These are phyloP conservation scores for Parasitella parasitica DNA, from an alignment of 371 early-diverging fungal species.

Conservation along the genomic window DNA sequence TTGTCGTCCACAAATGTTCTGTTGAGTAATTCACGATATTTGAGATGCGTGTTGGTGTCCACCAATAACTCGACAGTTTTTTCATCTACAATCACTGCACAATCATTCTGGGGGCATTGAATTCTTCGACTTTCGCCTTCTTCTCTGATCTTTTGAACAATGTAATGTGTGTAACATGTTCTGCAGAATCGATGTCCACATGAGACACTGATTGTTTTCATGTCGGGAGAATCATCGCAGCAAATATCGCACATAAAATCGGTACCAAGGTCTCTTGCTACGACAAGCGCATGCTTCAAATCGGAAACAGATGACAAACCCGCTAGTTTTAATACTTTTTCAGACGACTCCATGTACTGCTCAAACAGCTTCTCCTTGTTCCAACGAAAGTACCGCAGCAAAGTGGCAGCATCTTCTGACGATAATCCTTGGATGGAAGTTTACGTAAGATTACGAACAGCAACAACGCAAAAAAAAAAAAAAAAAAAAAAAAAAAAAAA, in stretches of 20 bases:
- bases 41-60: slow-evolving; percentile 39
- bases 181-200: slow-evolving; percentile 90
- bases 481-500: no score
- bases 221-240: slow-evolving; percentile 63
- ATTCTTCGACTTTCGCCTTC: slow-evolving; percentile 88
- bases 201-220: slow-evolving; percentile 66
- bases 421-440: slow-evolving; percentile 55
- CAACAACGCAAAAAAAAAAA: no score
- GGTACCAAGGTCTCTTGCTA: slow-evolving; percentile 25
- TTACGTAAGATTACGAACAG: not conserved
- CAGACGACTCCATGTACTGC: slow-evolving; percentile 79
- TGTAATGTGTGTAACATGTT: slow-evolving; percentile 82
- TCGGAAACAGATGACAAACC: slow-evolving; percentile 61
- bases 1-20: slow-evolving; percentile 90
- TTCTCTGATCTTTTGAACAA: slow-evolving; percentile 80
- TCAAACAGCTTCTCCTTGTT: slow-evolving; percentile 92
- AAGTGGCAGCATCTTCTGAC: slow-evolving; percentile 59
- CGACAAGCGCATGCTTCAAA: slow-evolving; percentile 13
- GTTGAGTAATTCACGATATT: slow-evolving; percentile 78
- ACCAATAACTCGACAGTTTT: slow-evolving; percentile 72
- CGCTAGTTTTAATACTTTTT: slow-evolving; percentile 64
- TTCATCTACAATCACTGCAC: slow-evolving; percentile 81
- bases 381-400: slow-evolving; percentile 86
- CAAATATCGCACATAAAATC: slow-evolving; percentile 90
- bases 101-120: slow-evolving; percentile 80